Evolutionary conservation across 768 basidiomycete species (phyloP).

Genomic region (Cubamyces sp.): DNA sequence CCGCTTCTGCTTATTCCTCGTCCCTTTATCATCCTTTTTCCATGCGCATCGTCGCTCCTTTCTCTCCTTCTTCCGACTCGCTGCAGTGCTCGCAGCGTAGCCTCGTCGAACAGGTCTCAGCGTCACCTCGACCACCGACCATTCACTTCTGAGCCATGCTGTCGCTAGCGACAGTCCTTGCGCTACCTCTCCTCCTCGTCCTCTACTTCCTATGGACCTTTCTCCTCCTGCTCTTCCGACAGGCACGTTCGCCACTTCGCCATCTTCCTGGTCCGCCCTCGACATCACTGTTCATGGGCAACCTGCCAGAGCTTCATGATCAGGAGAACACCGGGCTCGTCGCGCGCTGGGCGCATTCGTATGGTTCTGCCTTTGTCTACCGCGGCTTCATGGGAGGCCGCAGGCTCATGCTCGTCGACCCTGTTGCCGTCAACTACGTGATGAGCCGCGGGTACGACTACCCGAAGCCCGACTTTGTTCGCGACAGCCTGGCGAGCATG

Average conservation of each 20-base stretch:
- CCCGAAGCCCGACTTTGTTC: slow-evolving; percentile 64
- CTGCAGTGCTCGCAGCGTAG: slow-evolving; percentile 1
- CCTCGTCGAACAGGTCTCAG: background rate
- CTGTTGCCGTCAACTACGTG: slow-evolving; percentile 59
- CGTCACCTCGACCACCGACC: background rate
- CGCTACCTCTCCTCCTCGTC: slow-evolving; percentile 29
- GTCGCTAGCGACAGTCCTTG: slow-evolving; percentile 11
- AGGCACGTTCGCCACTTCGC: slow-evolving; percentile 52
- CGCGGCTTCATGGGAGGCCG: slow-evolving; percentile 54
- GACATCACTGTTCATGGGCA: slow-evolving; percentile 53
- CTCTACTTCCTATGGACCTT: slow-evolving; percentile 42
- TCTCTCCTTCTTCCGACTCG: slow-evolving; percentile 16
- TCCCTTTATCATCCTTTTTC: slow-evolving; percentile 25
- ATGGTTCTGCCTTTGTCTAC: slow-evolving; percentile 57
- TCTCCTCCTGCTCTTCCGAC: slow-evolving; percentile 47
- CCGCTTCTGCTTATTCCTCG: background rate
- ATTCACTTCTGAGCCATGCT: slow-evolving; percentile 5
- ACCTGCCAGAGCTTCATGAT: slow-evolving; percentile 57
- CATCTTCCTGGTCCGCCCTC: slow-evolving; percentile 50
- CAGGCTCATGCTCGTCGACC: slow-evolving; percentile 63
- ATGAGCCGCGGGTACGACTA: slow-evolving; percentile 59
- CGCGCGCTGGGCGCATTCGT: slow-evolving; percentile 47
- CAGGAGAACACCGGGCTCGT: slow-evolving; percentile 60
- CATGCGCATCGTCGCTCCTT: slow-evolving; percentile 11
- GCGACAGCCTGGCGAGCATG: slow-evolving; percentile 55